These are phyloP conservation scores for Pyrenula aspistea DNA, from an alignment of 495 filamentous ascomycete genomes.

Conservation along the genomic window DNA sequence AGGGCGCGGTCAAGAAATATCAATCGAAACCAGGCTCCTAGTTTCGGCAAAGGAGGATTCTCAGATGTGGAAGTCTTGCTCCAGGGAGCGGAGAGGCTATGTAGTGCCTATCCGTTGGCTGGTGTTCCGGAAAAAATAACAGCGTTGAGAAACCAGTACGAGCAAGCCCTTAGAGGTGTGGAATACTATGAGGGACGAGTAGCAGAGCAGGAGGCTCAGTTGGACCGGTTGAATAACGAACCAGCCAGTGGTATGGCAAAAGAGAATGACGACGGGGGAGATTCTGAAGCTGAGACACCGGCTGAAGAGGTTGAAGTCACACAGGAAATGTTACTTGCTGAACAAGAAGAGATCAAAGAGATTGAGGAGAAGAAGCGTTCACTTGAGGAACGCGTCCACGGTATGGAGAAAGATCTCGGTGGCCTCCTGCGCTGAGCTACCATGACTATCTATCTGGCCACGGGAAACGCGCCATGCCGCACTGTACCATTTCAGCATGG, in stretches of 20 bases:
- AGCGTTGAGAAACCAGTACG: constrained; percentile 56
- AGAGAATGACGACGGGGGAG: constrained; percentile 23
- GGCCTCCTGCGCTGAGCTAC: constrained; percentile 42
- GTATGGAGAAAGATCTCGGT: constrained; percentile 71
- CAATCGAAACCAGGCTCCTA: constrained; percentile 24
- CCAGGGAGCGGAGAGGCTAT: constrained; percentile 81
- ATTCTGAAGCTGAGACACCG: constrained; percentile 17
- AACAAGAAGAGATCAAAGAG: constrained; percentile 68
- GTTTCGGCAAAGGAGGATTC: background rate
- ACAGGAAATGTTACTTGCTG: constrained; percentile 60
- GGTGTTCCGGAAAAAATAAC: constrained; percentile 74
- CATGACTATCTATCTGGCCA: too few species aligned
- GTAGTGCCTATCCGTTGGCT: constrained; percentile 72
- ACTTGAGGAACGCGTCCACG: constrained; percentile 65
- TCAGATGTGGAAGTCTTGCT: constrained; percentile 74
- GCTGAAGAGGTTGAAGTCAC: constrained; percentile 43
- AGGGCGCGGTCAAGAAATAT: constrained; percentile 26
- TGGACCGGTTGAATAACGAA: constrained; percentile 55
- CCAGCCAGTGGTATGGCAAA: constrained; percentile 5
- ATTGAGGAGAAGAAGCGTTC: constrained; percentile 65
- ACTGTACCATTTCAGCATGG: too few species aligned
- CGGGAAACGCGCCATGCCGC: too few species aligned
- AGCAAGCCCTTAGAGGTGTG: constrained; percentile 61
- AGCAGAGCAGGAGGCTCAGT: constrained; percentile 58
- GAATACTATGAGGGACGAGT: constrained; percentile 69